Percentiles rank a stretch among this genome's conserved stretches.
Evolutionary conservation across 129 eudicot species (phyloP).

Genomic region (Cynara cardunculus): DNA sequence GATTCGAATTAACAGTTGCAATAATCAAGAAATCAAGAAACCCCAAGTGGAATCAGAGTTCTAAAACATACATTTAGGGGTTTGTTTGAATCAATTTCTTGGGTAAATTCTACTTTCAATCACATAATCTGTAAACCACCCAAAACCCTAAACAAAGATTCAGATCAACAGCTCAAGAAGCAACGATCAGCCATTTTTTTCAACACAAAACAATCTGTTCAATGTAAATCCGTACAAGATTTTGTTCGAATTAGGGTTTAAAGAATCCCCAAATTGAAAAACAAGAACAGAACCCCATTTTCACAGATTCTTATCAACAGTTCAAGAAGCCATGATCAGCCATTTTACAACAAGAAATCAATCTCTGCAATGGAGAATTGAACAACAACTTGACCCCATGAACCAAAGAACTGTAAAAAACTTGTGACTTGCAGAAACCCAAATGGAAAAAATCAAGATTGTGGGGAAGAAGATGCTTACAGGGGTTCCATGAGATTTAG

Average conservation of each 20-base stretch:
- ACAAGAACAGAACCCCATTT: not conserved
- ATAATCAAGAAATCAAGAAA: not conserved
- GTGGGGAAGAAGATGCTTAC: slow-evolving; percentile 33
- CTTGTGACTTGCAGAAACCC: not conserved
- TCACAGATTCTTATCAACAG: not conserved
- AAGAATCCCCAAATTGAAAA: not conserved
- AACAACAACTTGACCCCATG: not conserved
- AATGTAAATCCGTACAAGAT: too few relatives aligned
- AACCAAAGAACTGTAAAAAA: not conserved
- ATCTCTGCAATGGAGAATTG: not conserved
- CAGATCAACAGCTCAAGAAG: not conserved
- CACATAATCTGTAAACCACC: not conserved
- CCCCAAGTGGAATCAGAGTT: not conserved
- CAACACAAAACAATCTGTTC: not conserved
- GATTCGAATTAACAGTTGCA: not conserved
- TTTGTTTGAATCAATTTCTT: not conserved
- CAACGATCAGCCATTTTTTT: not conserved
- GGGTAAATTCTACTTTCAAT: not conserved
- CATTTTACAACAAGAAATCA: not conserved
- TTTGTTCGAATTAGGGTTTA: not conserved
- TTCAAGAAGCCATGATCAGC: not conserved
- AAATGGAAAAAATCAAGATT: not conserved
- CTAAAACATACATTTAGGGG: not conserved
- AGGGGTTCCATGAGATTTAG: slow-evolving; percentile 48
- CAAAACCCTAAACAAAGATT: not conserved